phyloP scores from a whole-genome alignment of 805 yeast genomes.

The Saccharomycopsis fodiens region DNA sequence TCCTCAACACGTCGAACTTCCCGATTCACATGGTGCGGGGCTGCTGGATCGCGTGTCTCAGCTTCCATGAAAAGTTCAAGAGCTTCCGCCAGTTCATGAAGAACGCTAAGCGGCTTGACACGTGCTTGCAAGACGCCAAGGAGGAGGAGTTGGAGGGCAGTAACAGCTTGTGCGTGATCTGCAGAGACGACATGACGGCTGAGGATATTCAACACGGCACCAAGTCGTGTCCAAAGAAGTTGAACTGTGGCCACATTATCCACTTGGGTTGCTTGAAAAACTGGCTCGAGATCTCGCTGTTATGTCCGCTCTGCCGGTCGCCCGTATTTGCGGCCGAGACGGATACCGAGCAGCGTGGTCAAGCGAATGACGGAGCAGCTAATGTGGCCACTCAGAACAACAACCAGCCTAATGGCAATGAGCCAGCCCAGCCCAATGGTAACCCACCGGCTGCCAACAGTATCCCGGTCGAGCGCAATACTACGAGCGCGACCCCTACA shows the following conservation, averaged over 20 bases:
- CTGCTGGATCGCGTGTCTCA: constrained; percentile 31
- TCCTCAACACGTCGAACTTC: constrained; percentile 38
- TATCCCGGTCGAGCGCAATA: too few relatives aligned
- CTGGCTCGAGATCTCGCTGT: constrained; percentile 88
- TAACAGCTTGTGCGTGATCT: constrained; percentile 70
- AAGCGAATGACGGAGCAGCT: neutral
- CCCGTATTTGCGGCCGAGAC: constrained; percentile 40
- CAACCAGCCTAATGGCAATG: neutral
- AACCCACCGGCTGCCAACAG: too few relatives aligned
- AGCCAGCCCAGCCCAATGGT: too few relatives aligned
- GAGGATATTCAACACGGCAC: constrained; percentile 29
- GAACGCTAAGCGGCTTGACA: constrained; percentile 54
- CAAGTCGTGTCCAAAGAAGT: constrained; percentile 60
- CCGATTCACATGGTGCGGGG: constrained; percentile 46
- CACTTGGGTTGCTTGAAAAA: constrained; percentile 86
- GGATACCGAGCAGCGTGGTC: neutral
- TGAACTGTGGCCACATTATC: constrained; percentile 79
- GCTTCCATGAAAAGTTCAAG: constrained; percentile 29
- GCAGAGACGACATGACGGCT: constrained; percentile 80
- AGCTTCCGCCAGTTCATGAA: constrained; percentile 35
- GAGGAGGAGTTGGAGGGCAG: constrained; percentile 52
- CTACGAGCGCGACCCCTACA: too few relatives aligned
- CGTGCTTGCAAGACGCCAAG: constrained; percentile 55
- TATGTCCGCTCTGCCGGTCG: constrained; percentile 88
- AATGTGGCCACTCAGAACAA: neutral